These are phyloP conservation scores for Linnemannia schmuckeri DNA, from an alignment of 192 early-diverging fungal genomes.

Conservation along the genomic window DNA sequence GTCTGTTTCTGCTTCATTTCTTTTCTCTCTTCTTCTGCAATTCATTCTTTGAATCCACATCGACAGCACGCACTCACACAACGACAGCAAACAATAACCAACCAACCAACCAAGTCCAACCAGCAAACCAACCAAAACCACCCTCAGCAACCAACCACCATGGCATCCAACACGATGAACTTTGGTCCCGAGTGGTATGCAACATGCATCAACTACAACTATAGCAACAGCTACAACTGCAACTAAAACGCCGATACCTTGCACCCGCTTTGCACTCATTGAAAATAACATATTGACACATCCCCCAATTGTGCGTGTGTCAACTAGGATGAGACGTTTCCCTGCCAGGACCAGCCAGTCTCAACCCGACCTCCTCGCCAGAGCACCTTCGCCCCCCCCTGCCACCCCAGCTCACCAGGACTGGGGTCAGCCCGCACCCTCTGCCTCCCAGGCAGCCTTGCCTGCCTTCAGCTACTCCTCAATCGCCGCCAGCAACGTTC, in stretches of 20 bases:
- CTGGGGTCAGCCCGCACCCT: slow-evolving; percentile 21
- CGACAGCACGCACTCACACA: background rate
- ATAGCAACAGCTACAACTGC: background rate
- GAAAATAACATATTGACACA: background rate
- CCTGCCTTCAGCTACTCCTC: slow-evolving; percentile 48
- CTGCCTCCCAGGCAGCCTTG: slow-evolving; percentile 22
- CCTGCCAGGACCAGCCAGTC: slow-evolving; percentile 37
- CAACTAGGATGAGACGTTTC: slow-evolving; percentile 50
- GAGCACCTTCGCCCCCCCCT: slow-evolving; percentile 34
- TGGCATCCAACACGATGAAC: slow-evolving; percentile 75
- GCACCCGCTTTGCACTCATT: background rate
- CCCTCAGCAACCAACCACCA: slow-evolving; percentile 14
- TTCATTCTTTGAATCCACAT: slow-evolving; percentile 15
- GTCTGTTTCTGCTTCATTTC: background rate
- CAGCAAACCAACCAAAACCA: background rate
- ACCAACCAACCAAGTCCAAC: background rate
- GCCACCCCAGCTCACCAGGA: slow-evolving; percentile 28
- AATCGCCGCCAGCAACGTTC: slow-evolving; percentile 45
- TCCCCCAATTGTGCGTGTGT: background rate
- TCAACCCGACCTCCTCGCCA: slow-evolving; percentile 21
- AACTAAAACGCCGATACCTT: background rate
- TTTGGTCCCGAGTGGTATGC: slow-evolving; percentile 84
- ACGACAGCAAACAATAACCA: background rate
- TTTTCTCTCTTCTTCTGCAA: background rate
- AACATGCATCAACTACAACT: background rate